Base-by-base conservation (phyloP, 139 green algal species). In the Chlorella sorokiniana region DNA sequence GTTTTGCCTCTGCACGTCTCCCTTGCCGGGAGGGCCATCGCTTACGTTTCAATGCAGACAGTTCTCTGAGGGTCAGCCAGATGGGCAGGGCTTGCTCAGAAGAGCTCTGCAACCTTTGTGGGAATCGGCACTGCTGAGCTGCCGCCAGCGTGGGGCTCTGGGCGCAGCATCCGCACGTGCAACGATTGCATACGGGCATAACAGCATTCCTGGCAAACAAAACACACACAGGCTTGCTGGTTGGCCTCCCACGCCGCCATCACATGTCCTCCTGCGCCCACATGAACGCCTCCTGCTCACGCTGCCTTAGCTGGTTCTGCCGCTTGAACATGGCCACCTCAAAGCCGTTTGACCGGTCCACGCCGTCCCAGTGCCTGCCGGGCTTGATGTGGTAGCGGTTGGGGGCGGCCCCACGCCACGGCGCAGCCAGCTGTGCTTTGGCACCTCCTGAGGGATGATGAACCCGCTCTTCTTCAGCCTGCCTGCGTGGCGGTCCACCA, bases 321-420 rank as follows among this genome's bases (percentile, higher is more conserved):
- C 78, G 74, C 78, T 90, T 91, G 79, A 96, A 95, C 84, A 95
- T 90, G 27, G 95, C 85, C 54, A 69, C 79, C 90, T 98, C 95
- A 88, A 98, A 98, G 37, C 96, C 96, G 64, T 92, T 99, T 83
- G 86, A 94, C 48, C 96, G 91, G 89, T 99, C 93, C 31, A 98
- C 96, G 0, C 96, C 96, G 76, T 99, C 96, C 96, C 96, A 99
- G 89, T 99, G 96, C 2, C 96, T 90, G 7, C 96, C 96, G 0
- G 96, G 96, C 10, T 83, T 78, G 72, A 99, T 98, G 78, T 86
- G 87, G 85, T 96, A 99, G 45, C 96, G 90, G 81, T 99, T 99
- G 67, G 65, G 7, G 95, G 92, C 18, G 93, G 78, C 0, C 89
- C 85, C 44, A 98, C 84, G 5, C 90, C 90, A 1, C 95, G 91